Evolutionary conservation across 1,284 basidiomycete species (phyloP), one percentile per base, ranked within the genome.

Genomic region (Pisolithus thermaeus): DNA sequence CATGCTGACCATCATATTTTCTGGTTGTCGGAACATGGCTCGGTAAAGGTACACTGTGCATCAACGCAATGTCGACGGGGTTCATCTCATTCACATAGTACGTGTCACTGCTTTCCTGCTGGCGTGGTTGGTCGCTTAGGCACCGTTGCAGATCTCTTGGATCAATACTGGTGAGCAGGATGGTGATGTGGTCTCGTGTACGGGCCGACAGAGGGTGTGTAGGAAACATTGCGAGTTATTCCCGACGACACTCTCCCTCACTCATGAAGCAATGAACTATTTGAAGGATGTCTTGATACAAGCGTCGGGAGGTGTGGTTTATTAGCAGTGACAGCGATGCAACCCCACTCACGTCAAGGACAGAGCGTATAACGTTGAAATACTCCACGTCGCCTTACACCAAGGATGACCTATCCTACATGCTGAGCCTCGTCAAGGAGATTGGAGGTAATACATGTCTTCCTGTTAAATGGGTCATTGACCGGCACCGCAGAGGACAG

Each of bases 201-300:
- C 18, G 25, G 25, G 7, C 16, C 49, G 32, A 1, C 4, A 28
- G 7, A 2, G 20, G 14, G 5, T n/a, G 25, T 35, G 27, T 42
- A 65, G 63, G 63, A 61, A 48, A 46, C 65, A 65, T 37, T 65
- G 67, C 40, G 66, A 65, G 47, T 43, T 66, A 5, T 69, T 65
- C 49, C 66, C 63, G 23, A 65, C 59, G 14, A 55, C 54, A 9
- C 57, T 65, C 12, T 23, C 36, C 3, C 48, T 61, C 46, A 62
- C 64, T 9, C 57, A 50, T 42, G 28, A 56, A 1, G 37, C 58
- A 47, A 65, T 50, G 11, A 27, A 40, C 32, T 52, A 60, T 27
- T 18, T 69, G 32, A 69, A 63, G 39, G 51, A 55, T 2, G 25
- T 58, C 40, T 43, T 65, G 18, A 35, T 65, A 28, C 63, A 65